Conservation (phyloP, 2,329 filamentous ascomycete genomes). For the Scorias spongiosa region DNA sequence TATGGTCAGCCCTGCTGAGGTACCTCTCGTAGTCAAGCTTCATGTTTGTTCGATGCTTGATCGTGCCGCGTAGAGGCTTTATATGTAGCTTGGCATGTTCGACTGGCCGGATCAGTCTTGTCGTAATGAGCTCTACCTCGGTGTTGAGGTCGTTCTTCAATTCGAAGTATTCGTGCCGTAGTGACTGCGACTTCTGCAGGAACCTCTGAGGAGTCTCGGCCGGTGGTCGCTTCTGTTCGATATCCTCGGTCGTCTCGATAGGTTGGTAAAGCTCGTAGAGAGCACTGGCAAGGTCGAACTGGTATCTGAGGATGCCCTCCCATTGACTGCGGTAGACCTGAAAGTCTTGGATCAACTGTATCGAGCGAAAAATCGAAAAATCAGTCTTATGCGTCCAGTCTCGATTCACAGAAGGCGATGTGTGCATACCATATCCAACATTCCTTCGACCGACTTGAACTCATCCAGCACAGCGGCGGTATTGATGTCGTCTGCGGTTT, state of each 20-base stretch:
- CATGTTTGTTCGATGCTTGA: conserved; percentile 73
- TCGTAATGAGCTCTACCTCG: conserved; percentile 57
- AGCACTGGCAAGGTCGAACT: conserved; percentile 50
- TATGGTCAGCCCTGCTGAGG: conserved; percentile 53
- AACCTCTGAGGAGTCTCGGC: conserved; percentile 46
- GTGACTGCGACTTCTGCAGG: conserved; percentile 47
- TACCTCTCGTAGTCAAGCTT: conserved; percentile 70
- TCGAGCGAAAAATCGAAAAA: not conserved
- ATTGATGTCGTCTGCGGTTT: conserved; percentile 61
- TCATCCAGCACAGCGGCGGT: conserved; percentile 61
- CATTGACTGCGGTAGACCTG: conserved; percentile 67
- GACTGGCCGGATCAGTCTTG: conserved; percentile 53
- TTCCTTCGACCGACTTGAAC: conserved; percentile 64
- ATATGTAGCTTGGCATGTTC: conserved; percentile 53
- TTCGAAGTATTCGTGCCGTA: conserved; percentile 55
- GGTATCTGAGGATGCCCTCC: conserved; percentile 54
- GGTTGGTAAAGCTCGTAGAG: conserved; percentile 64
- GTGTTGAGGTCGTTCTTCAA: conserved; percentile 55
- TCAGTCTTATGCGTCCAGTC: not conserved
- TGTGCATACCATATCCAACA: conserved; percentile 49
- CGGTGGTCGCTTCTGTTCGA: conserved; percentile 34
- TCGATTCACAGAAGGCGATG: not conserved
- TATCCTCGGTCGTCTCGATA: conserved; percentile 50
- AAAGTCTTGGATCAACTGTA: conserved; percentile 58
- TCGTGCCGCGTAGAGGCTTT: conserved; percentile 61